Conservation (phyloP, 1,139 yeast genomes). For the Hanseniaspora uvarum region DNA sequence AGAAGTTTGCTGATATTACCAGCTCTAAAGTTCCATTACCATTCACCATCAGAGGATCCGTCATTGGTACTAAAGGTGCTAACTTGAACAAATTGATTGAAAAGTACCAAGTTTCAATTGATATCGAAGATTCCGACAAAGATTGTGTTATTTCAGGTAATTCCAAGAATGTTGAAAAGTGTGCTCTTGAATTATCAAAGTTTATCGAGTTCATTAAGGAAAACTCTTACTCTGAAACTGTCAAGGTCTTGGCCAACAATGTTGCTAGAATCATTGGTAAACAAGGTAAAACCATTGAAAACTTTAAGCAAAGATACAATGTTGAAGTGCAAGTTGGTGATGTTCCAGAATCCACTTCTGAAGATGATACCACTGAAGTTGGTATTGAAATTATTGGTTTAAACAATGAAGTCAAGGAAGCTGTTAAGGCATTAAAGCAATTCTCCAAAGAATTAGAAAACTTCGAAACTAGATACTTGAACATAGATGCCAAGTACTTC, state of each 20-base stretch:
- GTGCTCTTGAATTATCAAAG: slow-evolving; percentile 77
- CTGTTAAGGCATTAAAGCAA: slow-evolving; percentile 50
- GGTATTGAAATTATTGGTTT: slow-evolving; percentile 72
- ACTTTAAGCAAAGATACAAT: slow-evolving; percentile 71
- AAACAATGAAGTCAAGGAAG: slow-evolving; percentile 66
- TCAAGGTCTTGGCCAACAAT: slow-evolving; percentile 61
- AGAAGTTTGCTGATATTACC: slow-evolving; percentile 75
- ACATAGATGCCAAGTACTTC: slow-evolving; percentile 69
- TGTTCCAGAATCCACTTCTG: slow-evolving; percentile 31
- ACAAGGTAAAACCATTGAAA: slow-evolving; percentile 73
- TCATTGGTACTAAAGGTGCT: slow-evolving; percentile 77
- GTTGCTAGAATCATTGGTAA: slow-evolving; percentile 83
- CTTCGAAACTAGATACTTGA: slow-evolving; percentile 46
- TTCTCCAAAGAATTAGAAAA: slow-evolving; percentile 63
- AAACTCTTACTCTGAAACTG: slow-evolving; percentile 57
- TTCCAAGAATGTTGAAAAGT: slow-evolving; percentile 76
- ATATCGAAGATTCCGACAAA: slow-evolving; percentile 57
- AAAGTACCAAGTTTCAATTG: slow-evolving; percentile 72
- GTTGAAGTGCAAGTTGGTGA: slow-evolving; percentile 41
- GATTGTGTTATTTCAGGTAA: slow-evolving; percentile 82
- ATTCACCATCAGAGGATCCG: slow-evolving; percentile 62
- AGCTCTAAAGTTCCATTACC: slow-evolving; percentile 60
- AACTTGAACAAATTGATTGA: slow-evolving; percentile 81
- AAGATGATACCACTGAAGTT: slow-evolving; percentile 37
- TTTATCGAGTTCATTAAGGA: slow-evolving; percentile 79